Base-by-base conservation (phyloP, 345 rosid genomes). In the Gynandropsis gynandra region DNA sequence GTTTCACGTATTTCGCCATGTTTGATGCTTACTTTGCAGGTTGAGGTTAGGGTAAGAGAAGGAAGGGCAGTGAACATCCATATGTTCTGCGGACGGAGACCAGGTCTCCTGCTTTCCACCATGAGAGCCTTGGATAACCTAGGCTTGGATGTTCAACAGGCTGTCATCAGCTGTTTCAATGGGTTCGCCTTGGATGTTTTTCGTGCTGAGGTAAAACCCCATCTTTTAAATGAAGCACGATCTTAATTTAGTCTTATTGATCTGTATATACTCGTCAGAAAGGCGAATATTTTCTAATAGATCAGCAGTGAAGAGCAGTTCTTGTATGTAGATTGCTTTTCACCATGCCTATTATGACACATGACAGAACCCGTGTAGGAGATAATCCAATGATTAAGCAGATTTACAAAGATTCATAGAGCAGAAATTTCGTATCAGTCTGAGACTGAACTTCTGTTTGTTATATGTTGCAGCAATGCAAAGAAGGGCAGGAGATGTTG, bases 41-140 rank as follows among this genome's bases (percentile, higher is more conserved):
- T 90, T 72, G 98, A 90, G 75, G 98, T 90, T 58, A 77, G 75
- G 57, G 61, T 71, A 21, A 83, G 95, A 62, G 98, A 90, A 77
- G 96, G 95, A 52, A 77, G 85, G 53, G 95, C 87, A 31, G 96
- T 90, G 61, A 87, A 87, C 78, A 90, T 90, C 51, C 96, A 90
- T 77, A 90, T 90, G 98, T 82, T 90, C 42, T 84, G 95, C 70
- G 80, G 78, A 15, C 81, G 96, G 39, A 77, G 80, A 63, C 95
- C 87, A 0, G 96, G 98, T 46, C 79, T 90, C 19, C 69, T 90
- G 72, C 87, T 87, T 20, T 81, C 98, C 41, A 90, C 96, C 19
- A 83, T 90, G 89, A 78, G 77, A 65, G 96, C 96, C 52, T 64
- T 90, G 50, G 98, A 87, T 75, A 83, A 77, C 80, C 89, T 90